Percentiles rank a stretch among this genome's conserved stretches.
Evolutionary conservation across 768 basidiomycete genomes (phyloP).

Genomic region (Psilocybe subaeruginosa): DNA sequence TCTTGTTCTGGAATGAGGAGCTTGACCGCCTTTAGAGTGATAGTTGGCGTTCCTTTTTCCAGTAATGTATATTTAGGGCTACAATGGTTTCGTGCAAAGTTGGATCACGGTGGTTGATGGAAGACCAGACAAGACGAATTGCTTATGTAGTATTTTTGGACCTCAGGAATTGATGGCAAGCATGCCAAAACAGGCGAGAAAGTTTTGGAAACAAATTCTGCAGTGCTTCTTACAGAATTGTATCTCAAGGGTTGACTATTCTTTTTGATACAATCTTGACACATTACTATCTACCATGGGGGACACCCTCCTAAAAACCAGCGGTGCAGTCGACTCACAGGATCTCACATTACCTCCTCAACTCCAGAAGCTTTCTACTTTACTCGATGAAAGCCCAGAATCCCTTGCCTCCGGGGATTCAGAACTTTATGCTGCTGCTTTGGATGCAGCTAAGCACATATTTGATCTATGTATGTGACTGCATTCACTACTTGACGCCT

Average conservation of each 20-base stretch:
- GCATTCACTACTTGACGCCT: not conserved
- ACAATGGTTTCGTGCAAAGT: no score
- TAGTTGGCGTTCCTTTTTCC: no score
- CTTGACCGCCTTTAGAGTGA: no score
- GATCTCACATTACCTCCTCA: conserved; percentile 28
- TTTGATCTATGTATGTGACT: conserved; percentile 71
- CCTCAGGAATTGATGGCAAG: conserved; percentile 11
- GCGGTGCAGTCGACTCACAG: not conserved
- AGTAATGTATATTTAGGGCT: no score
- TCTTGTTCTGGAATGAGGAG: not conserved
- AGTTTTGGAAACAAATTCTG: conserved; percentile 13
- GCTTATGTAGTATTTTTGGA: not conserved
- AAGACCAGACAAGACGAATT: not conserved
- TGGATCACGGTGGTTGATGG: no score
- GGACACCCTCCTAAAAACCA: not conserved
- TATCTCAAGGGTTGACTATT: not conserved
- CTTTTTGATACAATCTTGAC: not conserved
- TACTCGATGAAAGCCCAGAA: conserved; percentile 59
- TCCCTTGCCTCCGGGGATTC: conserved; percentile 55
- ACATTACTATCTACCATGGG: not conserved
- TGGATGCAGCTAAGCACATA: conserved; percentile 71
- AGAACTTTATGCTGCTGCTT: conserved; percentile 57
- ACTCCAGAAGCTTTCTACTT: conserved; percentile 51
- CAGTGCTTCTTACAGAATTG: not conserved
- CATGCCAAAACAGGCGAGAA: conserved; percentile 24